phyloP scores from a whole-genome alignment of 768 basidiomycete species.

The Xerocomus potaroensis region DNA sequence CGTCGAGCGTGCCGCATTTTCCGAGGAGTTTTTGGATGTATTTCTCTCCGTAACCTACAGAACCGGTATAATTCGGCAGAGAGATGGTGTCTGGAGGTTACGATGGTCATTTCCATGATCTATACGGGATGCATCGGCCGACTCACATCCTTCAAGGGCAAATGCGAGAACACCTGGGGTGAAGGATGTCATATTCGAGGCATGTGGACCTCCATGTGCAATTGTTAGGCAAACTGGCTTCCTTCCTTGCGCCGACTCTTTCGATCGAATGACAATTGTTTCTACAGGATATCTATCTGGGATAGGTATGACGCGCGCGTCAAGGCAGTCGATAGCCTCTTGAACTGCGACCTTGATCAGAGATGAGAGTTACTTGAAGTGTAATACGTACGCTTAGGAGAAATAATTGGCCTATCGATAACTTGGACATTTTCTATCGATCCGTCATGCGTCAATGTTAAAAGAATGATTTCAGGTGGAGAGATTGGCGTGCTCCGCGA shows the following conservation, averaged over 20 bases:
- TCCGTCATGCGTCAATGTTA: constrained; percentile 29
- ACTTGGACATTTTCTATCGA: constrained; percentile 32
- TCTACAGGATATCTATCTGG: constrained; percentile 49
- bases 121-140: neutral
- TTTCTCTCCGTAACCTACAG: constrained; percentile 61
- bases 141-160: constrained; percentile 60
- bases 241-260: constrained; percentile 10
- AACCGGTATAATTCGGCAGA: constrained; percentile 64
- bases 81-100: constrained; percentile 48
- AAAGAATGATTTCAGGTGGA: constrained; percentile 49
- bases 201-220: constrained; percentile 66
- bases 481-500: constrained; percentile 44
- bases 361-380: neutral
- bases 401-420: constrained; percentile 41
- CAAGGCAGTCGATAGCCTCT: constrained; percentile 38
- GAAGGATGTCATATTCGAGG: constrained; percentile 44
- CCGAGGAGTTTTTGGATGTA: constrained; percentile 53
- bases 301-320: constrained; percentile 44
- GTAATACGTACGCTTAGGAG: constrained; percentile 34
- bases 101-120: neutral
- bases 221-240: constrained; percentile 46
- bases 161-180: constrained; percentile 39
- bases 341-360: constrained; percentile 32
- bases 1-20: constrained; percentile 59
- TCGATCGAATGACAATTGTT: constrained; percentile 46